A percentile compares a stretch with the other conserved stretches of the same genome.
Evolutionary conservation across 2,329 filamentous ascomycete species (phyloP).

Genomic region (Bipolaris zeicola): DNA sequence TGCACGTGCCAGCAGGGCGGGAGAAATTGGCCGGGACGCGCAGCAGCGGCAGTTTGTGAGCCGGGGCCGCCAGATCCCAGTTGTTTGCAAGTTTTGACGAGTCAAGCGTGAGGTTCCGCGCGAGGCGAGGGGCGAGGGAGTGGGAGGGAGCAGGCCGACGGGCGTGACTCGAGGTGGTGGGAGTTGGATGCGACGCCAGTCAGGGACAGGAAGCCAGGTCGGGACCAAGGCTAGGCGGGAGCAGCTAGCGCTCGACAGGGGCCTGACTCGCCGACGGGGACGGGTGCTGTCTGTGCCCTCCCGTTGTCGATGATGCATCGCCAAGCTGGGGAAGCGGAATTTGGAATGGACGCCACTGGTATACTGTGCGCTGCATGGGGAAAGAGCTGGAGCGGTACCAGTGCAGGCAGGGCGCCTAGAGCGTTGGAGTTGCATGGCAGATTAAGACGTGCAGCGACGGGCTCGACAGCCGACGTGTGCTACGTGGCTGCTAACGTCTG

Average conservation of each 20-base stretch:
- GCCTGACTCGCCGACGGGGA: slow-evolving; percentile 10
- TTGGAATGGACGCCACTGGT: neutral
- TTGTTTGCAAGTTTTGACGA: neutral
- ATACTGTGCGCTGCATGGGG: slow-evolving; percentile 4
- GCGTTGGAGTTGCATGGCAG: slow-evolving; percentile 11
- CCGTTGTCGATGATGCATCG: slow-evolving; percentile 19
- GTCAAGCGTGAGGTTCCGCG: slow-evolving; percentile 10
- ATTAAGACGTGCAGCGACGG: slow-evolving; percentile 7
- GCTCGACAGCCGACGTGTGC: neutral
- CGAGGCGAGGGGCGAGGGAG: slow-evolving; percentile 15
- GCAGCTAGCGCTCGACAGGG: slow-evolving; percentile 10
- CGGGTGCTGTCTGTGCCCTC: slow-evolving; percentile 18
- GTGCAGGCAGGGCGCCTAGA: neutral
- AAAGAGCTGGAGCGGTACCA: slow-evolving; percentile 2
- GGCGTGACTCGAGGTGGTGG: neutral
- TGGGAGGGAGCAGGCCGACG: slow-evolving; percentile 2
- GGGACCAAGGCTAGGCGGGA: neutral
- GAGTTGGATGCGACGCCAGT: slow-evolving; percentile 1
- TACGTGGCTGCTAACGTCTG: slow-evolving; percentile 17
- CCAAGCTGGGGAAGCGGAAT: slow-evolving; percentile 24
- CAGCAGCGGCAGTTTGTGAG: slow-evolving; percentile 10
- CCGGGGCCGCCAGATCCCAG: neutral
- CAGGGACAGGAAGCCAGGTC: neutral
- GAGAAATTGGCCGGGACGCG: slow-evolving; percentile 5
- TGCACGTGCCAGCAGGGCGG: slow-evolving; percentile 1